Evolutionary conservation across 495 filamentous ascomycete genomes (phyloP), one percentile per base, ranked within the genome.

Genomic region (Rostrohypoxylon terebratum): DNA sequence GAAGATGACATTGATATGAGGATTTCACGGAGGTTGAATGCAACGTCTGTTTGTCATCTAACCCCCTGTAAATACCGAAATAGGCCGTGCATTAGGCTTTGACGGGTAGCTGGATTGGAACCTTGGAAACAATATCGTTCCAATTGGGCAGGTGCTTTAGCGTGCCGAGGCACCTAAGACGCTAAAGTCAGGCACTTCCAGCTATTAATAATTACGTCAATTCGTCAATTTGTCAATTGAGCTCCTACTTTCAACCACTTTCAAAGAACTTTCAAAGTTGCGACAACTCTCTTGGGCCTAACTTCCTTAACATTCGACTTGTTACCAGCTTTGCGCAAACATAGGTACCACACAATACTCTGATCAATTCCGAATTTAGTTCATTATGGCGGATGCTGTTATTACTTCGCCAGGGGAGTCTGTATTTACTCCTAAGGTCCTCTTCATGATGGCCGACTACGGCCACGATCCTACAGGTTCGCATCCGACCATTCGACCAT

Each of bases 381-480:
- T n/a, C 21, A 53, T 14, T 10, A 53, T 78, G 68, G 76, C 74
- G 44, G 74, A 78, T 14, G 36, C 71, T 1, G 66, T 74, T 10
- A 75, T 76, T 36, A 59, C 50, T 9, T 71, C 72, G 9, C 59
- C 75, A 13, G 77, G 74, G 10, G 42, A 59, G 9, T 51, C 65
- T 16, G 33, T 69, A 33, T 5, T 48, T 5, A 58, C 63, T 7
- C 54, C 70, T 6, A 78, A 80, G 64, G 81, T 82, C 23, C 67
- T 86, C 33, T 81, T 87, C 36, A 71, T 84, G 50, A 86, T 88
- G 85, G 79, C 85, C 25, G 84, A 88, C 66, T 86, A 88, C 62
- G 86, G 86, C 59, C 84, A 88, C 69, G 86, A 88, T 69, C 85
- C 85, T 10, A 87, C 86, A 55, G 86, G 86, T 86, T 11, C 59